Evolutionary conservation across 805 yeast species (phyloP).

Genomic region (Ogataea ganodermae): DNA sequence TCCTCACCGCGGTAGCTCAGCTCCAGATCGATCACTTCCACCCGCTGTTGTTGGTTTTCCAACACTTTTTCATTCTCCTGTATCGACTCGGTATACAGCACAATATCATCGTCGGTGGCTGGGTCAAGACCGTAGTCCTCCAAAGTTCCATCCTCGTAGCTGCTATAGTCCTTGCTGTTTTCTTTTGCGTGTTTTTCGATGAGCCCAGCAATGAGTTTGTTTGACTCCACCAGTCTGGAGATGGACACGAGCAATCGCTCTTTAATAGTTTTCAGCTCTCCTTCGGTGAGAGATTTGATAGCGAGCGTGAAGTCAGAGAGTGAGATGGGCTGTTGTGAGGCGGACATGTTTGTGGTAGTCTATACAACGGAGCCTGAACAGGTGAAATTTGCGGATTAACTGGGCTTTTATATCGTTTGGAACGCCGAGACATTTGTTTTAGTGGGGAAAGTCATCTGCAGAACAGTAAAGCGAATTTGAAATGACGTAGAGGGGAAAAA

Average conservation of each 20-base stretch:
- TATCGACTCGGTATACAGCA: conserved; percentile 55
- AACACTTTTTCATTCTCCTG: conserved; percentile 59
- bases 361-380: too few relatives aligned
- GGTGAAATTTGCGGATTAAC: background rate
- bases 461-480: background rate
- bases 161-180: conserved; percentile 25
- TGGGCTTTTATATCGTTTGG: background rate
- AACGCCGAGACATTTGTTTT: background rate
- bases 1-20: conserved; percentile 43
- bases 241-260: conserved; percentile 44
- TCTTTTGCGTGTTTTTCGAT: conserved; percentile 35
- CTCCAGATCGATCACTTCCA: conserved; percentile 49
- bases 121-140: conserved; percentile 25
- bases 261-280: conserved; percentile 38
- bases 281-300: conserved; percentile 42
- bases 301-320: conserved; percentile 33
- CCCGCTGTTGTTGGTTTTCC: conserved; percentile 48
- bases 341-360: conserved; percentile 23
- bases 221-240: conserved; percentile 52
- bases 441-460: conserved; percentile 2
- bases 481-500: background rate
- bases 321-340: conserved; percentile 29
- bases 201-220: conserved; percentile 46
- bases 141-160: conserved; percentile 41
- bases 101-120: conserved; percentile 42